Base-by-base conservation (phyloP, 306 rosid species). In the Cicer bijugum region DNA sequence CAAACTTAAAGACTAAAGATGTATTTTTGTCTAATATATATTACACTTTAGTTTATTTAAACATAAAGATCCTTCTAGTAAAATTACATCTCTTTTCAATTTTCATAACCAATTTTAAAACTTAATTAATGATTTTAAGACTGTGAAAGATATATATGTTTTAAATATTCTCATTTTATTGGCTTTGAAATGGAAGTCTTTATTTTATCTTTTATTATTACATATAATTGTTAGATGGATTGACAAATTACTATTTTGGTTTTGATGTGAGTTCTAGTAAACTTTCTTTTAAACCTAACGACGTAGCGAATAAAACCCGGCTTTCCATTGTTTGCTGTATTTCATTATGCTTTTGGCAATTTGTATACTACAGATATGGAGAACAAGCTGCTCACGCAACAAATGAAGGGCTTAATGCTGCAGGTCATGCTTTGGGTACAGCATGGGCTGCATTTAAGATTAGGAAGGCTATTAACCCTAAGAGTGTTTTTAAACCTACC, bases 391-490 rank as follows among this genome's bases (percentile, higher is more conserved):
- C 91, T 12, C 80, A 87, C 78, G 95, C 98, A 51, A 82, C 97
- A 33, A 83, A 28, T 14, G 95, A 91, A 75, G 95, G 97, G 64
- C 91, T 94, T 69, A 82, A 56, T 75, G 98, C 98, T 63, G 97
- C 98, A 33, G 97, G 96, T 67, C 97, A 94, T 72, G 96, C 95
- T 9, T 10, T 94, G 5, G 95, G 98, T 60, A 79, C 98, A 1
- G 97, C 92, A 5, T 91, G 98, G 98, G 86, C 88, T 65, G 91
- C 89, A 70, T 74, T 84, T 59, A 91, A 94, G 84, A 83, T 91
- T 77, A 92, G 97, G 69, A 83, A 91, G 83, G 94, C 95, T 37
- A 12, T 94, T 55, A 87, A 90, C 63, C 98, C 97, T 0, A 94
- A 91, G 83, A 87, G 90, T 69, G 88, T 75, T 64, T 62, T 95